Evolutionary conservation across 1,284 basidiomycete species (phyloP).

Genomic region (Cystobasidium slooffiae): DNA sequence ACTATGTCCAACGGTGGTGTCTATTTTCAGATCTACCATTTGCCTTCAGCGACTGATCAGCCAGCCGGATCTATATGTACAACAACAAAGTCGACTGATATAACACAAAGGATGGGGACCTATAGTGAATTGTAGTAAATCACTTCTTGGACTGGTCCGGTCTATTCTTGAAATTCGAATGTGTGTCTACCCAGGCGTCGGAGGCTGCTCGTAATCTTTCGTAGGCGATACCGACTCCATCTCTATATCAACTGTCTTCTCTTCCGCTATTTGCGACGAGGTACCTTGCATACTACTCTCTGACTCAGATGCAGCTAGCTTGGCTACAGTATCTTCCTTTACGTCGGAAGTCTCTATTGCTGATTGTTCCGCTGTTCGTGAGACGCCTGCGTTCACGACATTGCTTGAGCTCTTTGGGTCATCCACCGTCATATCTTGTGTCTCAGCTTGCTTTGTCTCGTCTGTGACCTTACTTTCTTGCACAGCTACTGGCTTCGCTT

Average conservation of each 20-base stretch:
- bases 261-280: neutral
- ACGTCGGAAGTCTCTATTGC: neutral
- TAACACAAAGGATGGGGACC: too few species aligned
- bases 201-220: slow-evolving; percentile 22
- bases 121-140: too few species aligned
- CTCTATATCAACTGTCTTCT: neutral
- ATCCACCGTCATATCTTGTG: neutral
- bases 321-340: too few species aligned
- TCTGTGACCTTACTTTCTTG: too few species aligned
- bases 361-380: neutral
- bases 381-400: too few species aligned
- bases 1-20: too few species aligned
- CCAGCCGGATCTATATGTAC: neutral
- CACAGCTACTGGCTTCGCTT: neutral
- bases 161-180: neutral
- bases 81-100: neutral
- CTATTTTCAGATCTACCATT: too few species aligned
- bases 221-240: slow-evolving; percentile 4
- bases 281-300: neutral
- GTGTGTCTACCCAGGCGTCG: slow-evolving; percentile 2
- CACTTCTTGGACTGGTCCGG: neutral
- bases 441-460: neutral
- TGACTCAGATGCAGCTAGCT: neutral
- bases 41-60: too few species aligned
- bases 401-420: neutral